Percentiles rank a stretch among this genome's conserved stretches.
phyloP scores from a whole-genome alignment of 495 filamentous ascomycete species.

The Lophiostoma macrostomum region DNA sequence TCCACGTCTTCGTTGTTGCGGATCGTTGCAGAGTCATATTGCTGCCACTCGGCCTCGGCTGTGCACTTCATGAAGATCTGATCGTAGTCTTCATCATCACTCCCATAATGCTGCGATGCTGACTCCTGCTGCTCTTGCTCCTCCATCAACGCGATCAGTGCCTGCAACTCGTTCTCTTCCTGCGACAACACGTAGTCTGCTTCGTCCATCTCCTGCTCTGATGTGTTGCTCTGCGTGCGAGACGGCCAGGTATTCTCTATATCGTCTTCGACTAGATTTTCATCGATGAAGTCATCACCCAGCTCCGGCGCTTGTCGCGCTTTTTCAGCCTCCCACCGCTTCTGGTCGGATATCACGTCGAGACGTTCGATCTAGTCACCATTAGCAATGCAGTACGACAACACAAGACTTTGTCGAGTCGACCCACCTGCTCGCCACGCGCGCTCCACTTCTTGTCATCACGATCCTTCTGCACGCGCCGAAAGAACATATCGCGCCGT shows the following conservation, averaged over 20 bases:
- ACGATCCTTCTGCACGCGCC: constrained; percentile 67
- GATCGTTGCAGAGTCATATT: not conserved
- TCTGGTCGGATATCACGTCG: constrained; percentile 47
- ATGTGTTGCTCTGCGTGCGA: not conserved
- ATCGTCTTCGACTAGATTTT: constrained; percentile 30
- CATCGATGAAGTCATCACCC: constrained; percentile 20
- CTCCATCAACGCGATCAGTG: constrained; percentile 49
- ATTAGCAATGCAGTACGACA: not conserved
- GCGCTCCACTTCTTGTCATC: constrained; percentile 64
- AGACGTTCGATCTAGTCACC: constrained; percentile 46
- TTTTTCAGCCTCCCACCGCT: constrained; percentile 48
- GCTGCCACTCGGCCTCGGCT: constrained; percentile 1
- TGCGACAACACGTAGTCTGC: constrained; percentile 49
- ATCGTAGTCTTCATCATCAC: constrained; percentile 58
- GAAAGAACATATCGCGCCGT: constrained; percentile 66
- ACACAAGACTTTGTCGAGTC: too few relatives aligned
- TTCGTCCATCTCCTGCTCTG: constrained; percentile 28
- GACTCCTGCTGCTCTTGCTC: constrained; percentile 7
- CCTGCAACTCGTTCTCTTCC: constrained; percentile 59
- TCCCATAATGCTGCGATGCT: constrained; percentile 34
- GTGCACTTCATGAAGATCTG: constrained; percentile 53
- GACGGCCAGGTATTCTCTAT: not conserved
- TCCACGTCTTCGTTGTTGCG: constrained; percentile 16
- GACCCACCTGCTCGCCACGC: constrained; percentile 72
- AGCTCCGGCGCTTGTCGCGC: constrained; percentile 36